These are phyloP conservation scores for Syzygium aqueum DNA, from an alignment of 345 rosid genomes.

Conservation along the genomic window DNA sequence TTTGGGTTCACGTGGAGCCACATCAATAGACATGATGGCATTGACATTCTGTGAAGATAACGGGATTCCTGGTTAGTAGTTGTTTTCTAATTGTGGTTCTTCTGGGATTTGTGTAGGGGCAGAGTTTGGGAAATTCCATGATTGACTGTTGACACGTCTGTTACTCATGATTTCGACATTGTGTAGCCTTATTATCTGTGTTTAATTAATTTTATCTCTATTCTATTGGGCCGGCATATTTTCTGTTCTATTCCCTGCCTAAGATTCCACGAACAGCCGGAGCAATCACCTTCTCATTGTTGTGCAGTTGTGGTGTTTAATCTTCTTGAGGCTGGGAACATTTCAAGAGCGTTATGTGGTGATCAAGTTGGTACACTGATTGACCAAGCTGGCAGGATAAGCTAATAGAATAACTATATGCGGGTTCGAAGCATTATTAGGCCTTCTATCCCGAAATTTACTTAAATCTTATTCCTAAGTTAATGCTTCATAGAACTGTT, in stretches of 20 bases:
- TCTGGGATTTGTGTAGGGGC: background rate
- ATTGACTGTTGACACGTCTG: background rate
- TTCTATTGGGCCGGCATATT: background rate
- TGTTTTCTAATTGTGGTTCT: background rate
- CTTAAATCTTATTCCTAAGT: background rate
- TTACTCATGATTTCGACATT: background rate
- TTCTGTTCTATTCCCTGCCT: background rate
- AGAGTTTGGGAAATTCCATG: background rate
- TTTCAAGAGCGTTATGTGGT: conserved; percentile 77
- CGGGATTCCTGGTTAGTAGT: conserved; percentile 64
- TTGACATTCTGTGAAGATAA: conserved; percentile 84
- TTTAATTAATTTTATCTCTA: too few species aligned
- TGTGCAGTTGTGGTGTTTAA: conserved; percentile 72
- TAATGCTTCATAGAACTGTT: background rate
- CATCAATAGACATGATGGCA: conserved; percentile 75
- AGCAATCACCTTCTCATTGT: background rate
- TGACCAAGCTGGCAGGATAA: conserved; percentile 42
- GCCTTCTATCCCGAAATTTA: background rate
- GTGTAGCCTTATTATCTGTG: background rate
- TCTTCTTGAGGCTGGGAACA: conserved; percentile 77
- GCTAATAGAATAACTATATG: background rate
- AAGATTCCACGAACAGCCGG: background rate
- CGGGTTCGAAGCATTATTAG: conserved; percentile 3
- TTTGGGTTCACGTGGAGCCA: conserved; percentile 49
- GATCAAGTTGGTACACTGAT: conserved; percentile 85